Conservation (phyloP, 306 rosid genomes). For the Luffa aegyptiaca region DNA sequence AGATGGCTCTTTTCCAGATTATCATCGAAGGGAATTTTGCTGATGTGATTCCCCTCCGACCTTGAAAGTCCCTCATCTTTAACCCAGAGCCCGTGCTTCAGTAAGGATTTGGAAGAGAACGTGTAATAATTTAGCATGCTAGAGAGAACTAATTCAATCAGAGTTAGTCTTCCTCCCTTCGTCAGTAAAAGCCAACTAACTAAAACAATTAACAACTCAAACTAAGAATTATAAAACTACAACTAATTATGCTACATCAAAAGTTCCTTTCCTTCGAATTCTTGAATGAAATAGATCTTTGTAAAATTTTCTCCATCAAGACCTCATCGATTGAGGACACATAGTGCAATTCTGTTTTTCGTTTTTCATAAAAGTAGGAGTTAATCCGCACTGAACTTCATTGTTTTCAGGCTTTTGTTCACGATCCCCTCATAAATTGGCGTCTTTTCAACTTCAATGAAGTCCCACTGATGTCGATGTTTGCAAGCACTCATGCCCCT, state of each 20-base stretch:
- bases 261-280: neutral
- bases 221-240: too few relatives aligned
- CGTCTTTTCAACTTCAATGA: constrained; percentile 98
- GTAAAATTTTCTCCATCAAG: neutral
- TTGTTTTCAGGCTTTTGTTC: constrained; percentile 82
- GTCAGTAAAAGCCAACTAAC: neutral
- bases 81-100: neutral
- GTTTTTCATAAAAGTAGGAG: neutral
- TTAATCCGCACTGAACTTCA: neutral
- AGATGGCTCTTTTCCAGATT: neutral
- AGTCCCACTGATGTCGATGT: constrained; percentile 88
- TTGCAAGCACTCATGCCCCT: constrained; percentile 50
- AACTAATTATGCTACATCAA: neutral
- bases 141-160: neutral
- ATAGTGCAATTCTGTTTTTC: neutral
- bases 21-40: neutral
- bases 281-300: neutral
- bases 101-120: neutral
- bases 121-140: too few relatives aligned
- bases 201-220: neutral
- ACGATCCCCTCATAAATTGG: constrained; percentile 97
- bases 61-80: neutral
- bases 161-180: neutral
- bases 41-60: neutral
- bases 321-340: neutral